Evolutionary conservation across 2,329 filamentous ascomycete genomes (phyloP).

Genomic region (Fusarium sp.): DNA sequence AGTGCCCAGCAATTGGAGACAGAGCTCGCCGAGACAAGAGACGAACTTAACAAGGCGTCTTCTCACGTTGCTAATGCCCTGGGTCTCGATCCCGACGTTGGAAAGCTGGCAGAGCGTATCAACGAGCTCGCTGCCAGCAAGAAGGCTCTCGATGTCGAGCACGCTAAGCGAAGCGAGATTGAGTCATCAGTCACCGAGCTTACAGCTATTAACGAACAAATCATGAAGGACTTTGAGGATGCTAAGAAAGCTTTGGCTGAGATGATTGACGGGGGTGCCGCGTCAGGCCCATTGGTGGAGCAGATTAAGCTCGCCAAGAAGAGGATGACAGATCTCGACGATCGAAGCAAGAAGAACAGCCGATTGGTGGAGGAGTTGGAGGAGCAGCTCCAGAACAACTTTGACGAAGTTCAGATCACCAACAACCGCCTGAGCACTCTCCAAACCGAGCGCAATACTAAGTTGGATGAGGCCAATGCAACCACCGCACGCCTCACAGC

Average conservation of each 20-base stretch:
- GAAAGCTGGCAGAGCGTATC: conserved; percentile 73
- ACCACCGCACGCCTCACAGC: conserved; percentile 71
- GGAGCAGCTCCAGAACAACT: conserved; percentile 94
- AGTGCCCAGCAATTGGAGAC: conserved; percentile 66
- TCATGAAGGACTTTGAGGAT: conserved; percentile 71
- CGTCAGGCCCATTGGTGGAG: conserved; percentile 61
- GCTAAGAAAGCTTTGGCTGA: conserved; percentile 66
- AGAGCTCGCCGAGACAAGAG: conserved; percentile 73
- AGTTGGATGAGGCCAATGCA: conserved; percentile 81
- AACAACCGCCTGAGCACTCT: conserved; percentile 88
- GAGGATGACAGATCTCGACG: conserved; percentile 71
- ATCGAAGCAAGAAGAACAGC: conserved; percentile 87
- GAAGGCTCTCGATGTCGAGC: conserved; percentile 68
- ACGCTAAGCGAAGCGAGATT: conserved; percentile 68
- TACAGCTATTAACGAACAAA: conserved; percentile 66
- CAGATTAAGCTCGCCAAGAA: conserved; percentile 72
- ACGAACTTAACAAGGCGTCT: conserved; percentile 73
- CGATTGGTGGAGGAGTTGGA: conserved; percentile 94
- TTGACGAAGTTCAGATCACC: conserved; percentile 87
- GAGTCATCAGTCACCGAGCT: conserved; percentile 66
- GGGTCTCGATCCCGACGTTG: conserved; percentile 72
- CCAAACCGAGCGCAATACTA: conserved; percentile 77
- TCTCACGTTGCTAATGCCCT: conserved; percentile 70
- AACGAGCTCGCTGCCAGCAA: conserved; percentile 67
- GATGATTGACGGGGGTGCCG: conserved; percentile 61